These are phyloP conservation scores for Macrolepiota albuminosa DNA, from an alignment of 768 basidiomycete genomes.

Conservation along the genomic window DNA sequence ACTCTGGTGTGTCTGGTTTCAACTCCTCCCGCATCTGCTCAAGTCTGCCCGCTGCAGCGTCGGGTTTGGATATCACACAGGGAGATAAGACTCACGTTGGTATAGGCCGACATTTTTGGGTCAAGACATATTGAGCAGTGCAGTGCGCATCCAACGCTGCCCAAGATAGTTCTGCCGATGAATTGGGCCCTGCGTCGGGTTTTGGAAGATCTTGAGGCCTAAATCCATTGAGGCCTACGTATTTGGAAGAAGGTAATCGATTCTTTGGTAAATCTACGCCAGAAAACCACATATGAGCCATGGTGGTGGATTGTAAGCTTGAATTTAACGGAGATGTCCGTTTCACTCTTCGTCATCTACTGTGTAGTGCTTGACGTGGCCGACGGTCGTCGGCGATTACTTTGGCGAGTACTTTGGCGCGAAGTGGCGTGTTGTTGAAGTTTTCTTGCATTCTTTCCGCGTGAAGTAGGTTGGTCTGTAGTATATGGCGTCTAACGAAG, in stretches of 20 bases:
- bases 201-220: neutral
- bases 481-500: constrained; percentile 34
- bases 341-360: neutral
- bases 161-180: constrained; percentile 3
- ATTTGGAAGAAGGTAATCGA: constrained; percentile 4
- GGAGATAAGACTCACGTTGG: constrained; percentile 30
- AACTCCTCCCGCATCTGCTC: constrained; percentile 31
- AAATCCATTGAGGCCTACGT: constrained; percentile 10
- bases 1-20: constrained; percentile 21
- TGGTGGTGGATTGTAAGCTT: neutral
- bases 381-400: neutral
- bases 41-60: constrained; percentile 20
- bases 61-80: neutral
- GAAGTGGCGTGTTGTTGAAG: neutral
- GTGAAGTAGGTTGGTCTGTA: neutral
- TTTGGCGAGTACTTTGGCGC: neutral
- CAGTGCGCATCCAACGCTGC: constrained; percentile 27
- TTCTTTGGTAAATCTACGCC: neutral
- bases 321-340: constrained; percentile 1
- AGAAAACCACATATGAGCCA: constrained; percentile 10
- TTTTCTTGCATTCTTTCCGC: neutral
- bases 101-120: constrained; percentile 31
- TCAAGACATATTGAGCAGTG: constrained; percentile 34
- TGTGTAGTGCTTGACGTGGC: neutral
- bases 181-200: neutral